A percentile compares a stretch with the other conserved stretches of the same genome.
These are phyloP conservation scores for Hemisphaericaspora xylofermentans DNA, from an alignment of 1,139 yeast species.

Conservation along the genomic window DNA sequence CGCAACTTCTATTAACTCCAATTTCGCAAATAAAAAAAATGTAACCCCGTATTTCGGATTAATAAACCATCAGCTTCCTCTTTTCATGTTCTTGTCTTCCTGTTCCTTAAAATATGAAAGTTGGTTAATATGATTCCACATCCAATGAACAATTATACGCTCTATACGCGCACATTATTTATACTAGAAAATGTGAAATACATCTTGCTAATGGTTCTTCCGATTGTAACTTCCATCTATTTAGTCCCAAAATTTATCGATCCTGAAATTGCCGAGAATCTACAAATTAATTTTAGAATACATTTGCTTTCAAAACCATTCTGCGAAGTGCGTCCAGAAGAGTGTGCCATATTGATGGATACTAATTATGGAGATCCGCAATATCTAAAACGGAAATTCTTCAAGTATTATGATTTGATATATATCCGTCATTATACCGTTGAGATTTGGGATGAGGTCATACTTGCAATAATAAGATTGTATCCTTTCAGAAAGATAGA, in stretches of 20 bases:
- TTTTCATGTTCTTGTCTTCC: too few relatives aligned
- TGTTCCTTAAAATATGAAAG: not conserved
- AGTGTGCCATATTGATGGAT: conserved; percentile 16
- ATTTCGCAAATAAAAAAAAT: not conserved
- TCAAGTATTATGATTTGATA: conserved; percentile 17
- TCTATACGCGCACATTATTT: not conserved
- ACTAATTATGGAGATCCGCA: conserved; percentile 11
- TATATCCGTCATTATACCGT: conserved; percentile 19
- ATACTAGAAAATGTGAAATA: not conserved
- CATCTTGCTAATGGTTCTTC: conserved; percentile 1
- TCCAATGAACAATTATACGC: not conserved
- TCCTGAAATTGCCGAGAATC: conserved; percentile 10
- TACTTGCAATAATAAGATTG: conserved; percentile 8
- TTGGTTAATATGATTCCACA: not conserved
- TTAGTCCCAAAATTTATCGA: conserved; percentile 9
- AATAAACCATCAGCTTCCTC: too few relatives aligned
- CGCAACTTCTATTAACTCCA: not conserved
- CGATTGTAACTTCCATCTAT: conserved; percentile 4
- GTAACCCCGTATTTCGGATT: not conserved
- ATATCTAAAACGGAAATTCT: conserved; percentile 12
- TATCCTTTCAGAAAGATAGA: conserved; percentile 6
- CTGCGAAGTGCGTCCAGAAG: conserved; percentile 17
- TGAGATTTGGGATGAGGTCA: conserved; percentile 15
- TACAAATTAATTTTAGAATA: conserved; percentile 16
- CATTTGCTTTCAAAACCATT: conserved; percentile 16